phyloP scores from a whole-genome alignment of 75 land plant species.

The Picea sitchensis region DNA sequence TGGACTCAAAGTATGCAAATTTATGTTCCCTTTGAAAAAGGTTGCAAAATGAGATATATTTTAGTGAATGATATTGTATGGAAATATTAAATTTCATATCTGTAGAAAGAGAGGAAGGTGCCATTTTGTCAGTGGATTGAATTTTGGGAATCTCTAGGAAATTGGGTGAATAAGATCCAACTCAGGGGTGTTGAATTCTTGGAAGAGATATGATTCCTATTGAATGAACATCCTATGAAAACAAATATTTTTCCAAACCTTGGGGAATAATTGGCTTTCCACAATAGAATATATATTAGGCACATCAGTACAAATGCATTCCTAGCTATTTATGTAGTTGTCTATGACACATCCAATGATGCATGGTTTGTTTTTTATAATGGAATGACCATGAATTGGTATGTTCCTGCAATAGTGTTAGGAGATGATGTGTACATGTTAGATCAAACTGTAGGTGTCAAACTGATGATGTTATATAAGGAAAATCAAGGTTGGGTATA shows the following conservation, averaged over 20 bases:
- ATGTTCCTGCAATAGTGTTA: no score
- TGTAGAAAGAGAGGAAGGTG: slow-evolving; percentile 35
- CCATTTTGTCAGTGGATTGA: slow-evolving; percentile 49
- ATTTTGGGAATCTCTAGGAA: slow-evolving; percentile 43
- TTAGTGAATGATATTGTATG: no score
- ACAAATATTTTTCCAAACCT: slow-evolving; percentile 38
- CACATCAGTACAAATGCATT: slow-evolving; percentile 18
- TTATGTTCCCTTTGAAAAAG: no score
- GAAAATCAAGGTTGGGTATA: no score
- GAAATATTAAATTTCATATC: no score
- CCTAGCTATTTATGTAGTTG: slow-evolving; percentile 32
- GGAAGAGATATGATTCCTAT: slow-evolving; percentile 63
- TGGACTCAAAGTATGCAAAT: no score
- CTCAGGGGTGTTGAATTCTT: slow-evolving; percentile 28
- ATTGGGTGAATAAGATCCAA: slow-evolving; percentile 50
- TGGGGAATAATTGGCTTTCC: slow-evolving; percentile 49
- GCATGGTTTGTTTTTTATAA: no score
- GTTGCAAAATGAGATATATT: no score
- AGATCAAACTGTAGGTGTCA: no score
- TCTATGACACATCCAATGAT: slow-evolving; percentile 22
- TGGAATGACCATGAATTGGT: no score
- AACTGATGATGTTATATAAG: no score
- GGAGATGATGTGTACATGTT: no score
- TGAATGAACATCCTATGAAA: slow-evolving; percentile 32
- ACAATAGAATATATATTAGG: slow-evolving; percentile 57